Evolutionary conservation across 2,329 filamentous ascomycete genomes (phyloP), one percentile per base, ranked within the genome.

Genomic region (Trichoderma lentiforme): DNA sequence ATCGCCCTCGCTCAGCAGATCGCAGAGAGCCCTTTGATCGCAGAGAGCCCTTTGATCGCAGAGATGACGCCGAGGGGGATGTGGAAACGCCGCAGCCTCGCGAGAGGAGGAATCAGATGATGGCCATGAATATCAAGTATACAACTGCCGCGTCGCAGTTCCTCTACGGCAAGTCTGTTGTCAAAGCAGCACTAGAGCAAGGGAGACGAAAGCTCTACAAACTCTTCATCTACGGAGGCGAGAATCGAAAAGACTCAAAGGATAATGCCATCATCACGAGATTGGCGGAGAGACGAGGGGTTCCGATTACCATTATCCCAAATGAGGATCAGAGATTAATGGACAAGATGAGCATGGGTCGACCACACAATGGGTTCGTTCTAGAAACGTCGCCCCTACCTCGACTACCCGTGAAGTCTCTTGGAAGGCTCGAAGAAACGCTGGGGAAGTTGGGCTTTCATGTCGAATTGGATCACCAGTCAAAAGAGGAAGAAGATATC

Each of bases 101-200:
- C 30, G 76, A 74, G 51, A 76, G 75, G 34, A 79, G 74, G 62
- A 79, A 77, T 34, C 77, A 75, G 36, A 78, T 81, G 78, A 81
- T 81, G 79, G 75, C 80, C 11, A 79, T 82, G 77, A 81, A 77
- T 1, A 74, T 83, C 73, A 80, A 82, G 62, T 89, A 95, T 78
- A 94, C 93, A 0, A 97, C 94, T 0, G 92, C 95, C 0, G 93
- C 93, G 6, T 97, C 95, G 0, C 92, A 97, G 73, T 98, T 98
- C 76, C 85, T 99, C 2, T 98, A 97, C 79, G 96, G 96, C 6
- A 89, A 88, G 58, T 93, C 92, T 2, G 90, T 93, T 2, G 93
- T 98, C 26, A 87, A 92, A 74, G 92, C 95, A 24, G 95, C 94
- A 0, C 84, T 99, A 24, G 89, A 87, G 75, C 79, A 82, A 61